phyloP scores from a whole-genome alignment of 1,139 yeast species.

The Kodamaea derodonti region DNA sequence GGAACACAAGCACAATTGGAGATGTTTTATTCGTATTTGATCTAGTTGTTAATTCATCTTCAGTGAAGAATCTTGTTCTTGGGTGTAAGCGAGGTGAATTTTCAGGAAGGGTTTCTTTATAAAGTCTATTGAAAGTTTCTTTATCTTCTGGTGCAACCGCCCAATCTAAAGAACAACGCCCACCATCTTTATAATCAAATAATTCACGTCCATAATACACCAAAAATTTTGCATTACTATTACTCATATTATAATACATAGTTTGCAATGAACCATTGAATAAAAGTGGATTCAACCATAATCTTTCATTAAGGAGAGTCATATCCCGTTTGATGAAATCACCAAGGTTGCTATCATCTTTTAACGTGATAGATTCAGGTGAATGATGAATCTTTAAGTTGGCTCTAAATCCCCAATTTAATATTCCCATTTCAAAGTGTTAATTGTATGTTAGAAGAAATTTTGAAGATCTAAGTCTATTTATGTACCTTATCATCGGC shows the following conservation, averaged over 20 bases:
- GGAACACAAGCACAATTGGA: slow-evolving; percentile 70
- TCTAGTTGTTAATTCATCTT: slow-evolving; percentile 28
- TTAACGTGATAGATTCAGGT: slow-evolving; percentile 19
- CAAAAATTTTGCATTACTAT: slow-evolving; percentile 47
- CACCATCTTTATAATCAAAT: slow-evolving; percentile 56
- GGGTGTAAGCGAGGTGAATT: slow-evolving; percentile 76
- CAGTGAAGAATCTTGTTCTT: slow-evolving; percentile 67
- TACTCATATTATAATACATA: slow-evolving; percentile 55
- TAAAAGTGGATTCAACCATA: slow-evolving; percentile 58
- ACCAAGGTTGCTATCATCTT: slow-evolving; percentile 15
- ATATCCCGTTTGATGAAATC: slow-evolving; percentile 22
- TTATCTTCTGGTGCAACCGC: slow-evolving; percentile 51
- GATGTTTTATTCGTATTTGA: slow-evolving; percentile 30
- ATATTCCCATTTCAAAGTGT: slow-evolving; percentile 17
- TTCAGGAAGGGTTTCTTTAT: slow-evolving; percentile 54
- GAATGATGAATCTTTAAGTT: slow-evolving; percentile 27
- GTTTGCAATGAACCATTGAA: slow-evolving; percentile 80
- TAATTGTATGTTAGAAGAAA: too few relatives aligned
- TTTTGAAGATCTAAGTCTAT: too few relatives aligned
- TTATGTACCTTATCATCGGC: too few relatives aligned
- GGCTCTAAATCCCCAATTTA: slow-evolving; percentile 42
- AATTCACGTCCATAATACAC: slow-evolving; percentile 78
- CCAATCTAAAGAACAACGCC: slow-evolving; percentile 76
- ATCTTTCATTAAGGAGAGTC: slow-evolving; percentile 31
- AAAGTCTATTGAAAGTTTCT: slow-evolving; percentile 47